These are phyloP conservation scores for Theobroma cacao DNA, from an alignment of 345 rosid genomes.

Conservation along the genomic window DNA sequence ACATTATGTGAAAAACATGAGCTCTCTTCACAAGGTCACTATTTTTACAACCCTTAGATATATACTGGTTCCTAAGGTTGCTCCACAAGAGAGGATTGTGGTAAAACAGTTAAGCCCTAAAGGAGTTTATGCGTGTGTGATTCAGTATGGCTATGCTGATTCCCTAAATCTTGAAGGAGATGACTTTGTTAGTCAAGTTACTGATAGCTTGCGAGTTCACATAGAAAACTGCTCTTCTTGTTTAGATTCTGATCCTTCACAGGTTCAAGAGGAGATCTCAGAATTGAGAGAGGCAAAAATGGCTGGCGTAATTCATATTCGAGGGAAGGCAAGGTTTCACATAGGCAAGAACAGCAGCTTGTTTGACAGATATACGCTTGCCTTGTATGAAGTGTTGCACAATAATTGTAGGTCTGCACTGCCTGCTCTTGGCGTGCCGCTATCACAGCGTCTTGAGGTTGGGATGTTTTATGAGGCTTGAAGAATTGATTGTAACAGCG, in stretches of 20 bases:
- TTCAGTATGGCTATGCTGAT: slow-evolving; percentile 72
- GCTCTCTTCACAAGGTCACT: slow-evolving; percentile 76
- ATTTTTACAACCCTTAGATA: slow-evolving; percentile 69
- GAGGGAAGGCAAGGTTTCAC: slow-evolving; percentile 67
- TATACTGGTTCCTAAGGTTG: slow-evolving; percentile 60
- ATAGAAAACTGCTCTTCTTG: slow-evolving; percentile 20
- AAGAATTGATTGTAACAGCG: neutral
- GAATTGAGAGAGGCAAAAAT: slow-evolving; percentile 38
- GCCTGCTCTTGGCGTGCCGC: slow-evolving; percentile 55
- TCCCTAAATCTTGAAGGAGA: slow-evolving; percentile 49
- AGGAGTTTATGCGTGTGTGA: slow-evolving; percentile 56
- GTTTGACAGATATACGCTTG: slow-evolving; percentile 55
- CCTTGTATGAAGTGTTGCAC: slow-evolving; percentile 60
- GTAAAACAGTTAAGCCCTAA: slow-evolving; percentile 35
- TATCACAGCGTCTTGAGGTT: slow-evolving; percentile 49
- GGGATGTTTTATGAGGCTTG: slow-evolving; percentile 69
- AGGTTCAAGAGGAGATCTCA: slow-evolving; percentile 35
- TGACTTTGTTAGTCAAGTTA: slow-evolving; percentile 45
- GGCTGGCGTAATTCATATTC: slow-evolving; percentile 49
- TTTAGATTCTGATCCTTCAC: slow-evolving; percentile 11
- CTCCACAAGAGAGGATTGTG: slow-evolving; percentile 45
- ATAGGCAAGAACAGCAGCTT: slow-evolving; percentile 37
- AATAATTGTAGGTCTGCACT: slow-evolving; percentile 61
- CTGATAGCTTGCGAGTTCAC: slow-evolving; percentile 33
- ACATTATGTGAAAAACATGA: slow-evolving; percentile 73